Conservation (phyloP, 768 basidiomycete species). For the Russula compacta region DNA sequence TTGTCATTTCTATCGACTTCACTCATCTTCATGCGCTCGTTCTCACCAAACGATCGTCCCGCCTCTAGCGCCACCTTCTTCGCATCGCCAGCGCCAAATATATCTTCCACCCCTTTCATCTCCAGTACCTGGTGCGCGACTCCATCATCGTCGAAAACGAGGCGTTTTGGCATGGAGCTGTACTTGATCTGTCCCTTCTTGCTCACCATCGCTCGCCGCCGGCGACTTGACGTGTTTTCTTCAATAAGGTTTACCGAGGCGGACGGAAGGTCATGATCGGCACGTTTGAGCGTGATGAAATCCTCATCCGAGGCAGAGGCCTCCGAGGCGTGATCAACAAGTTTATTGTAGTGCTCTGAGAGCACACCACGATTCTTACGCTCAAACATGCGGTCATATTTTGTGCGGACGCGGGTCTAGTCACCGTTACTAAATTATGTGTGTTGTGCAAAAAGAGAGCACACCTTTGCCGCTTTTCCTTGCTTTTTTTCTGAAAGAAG, state of each 20-base stretch:
- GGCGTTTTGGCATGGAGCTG: constrained; percentile 55
- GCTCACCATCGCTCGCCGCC: constrained; percentile 61
- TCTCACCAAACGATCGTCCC: constrained; percentile 60
- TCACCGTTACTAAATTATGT: background rate
- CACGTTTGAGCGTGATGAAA: constrained; percentile 91
- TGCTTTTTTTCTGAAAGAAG: background rate
- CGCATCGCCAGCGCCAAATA: constrained; percentile 46
- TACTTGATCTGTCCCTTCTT: constrained; percentile 62
- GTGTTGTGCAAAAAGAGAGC: background rate
- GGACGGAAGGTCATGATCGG: constrained; percentile 61
- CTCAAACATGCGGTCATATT: constrained; percentile 97
- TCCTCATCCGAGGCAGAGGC: constrained; percentile 51
- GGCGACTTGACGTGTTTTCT: constrained; percentile 75
- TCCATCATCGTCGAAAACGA: constrained; percentile 89
- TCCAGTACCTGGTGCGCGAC: constrained; percentile 75
- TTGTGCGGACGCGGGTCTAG: constrained; percentile 55
- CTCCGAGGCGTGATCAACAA: constrained; percentile 59
- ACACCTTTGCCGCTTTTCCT: background rate
- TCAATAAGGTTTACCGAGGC: constrained; percentile 23
- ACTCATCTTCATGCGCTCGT: constrained; percentile 64
- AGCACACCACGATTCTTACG: constrained; percentile 91
- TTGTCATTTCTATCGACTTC: constrained; percentile 68
- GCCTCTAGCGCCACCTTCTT: constrained; percentile 56
- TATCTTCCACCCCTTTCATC: constrained; percentile 63
- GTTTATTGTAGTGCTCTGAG: constrained; percentile 81